Percentiles rank a stretch among this genome's conserved stretches.
These are phyloP conservation scores for Odontarrhena argentea DNA, from an alignment of 345 rosid species.

Conservation along the genomic window DNA sequence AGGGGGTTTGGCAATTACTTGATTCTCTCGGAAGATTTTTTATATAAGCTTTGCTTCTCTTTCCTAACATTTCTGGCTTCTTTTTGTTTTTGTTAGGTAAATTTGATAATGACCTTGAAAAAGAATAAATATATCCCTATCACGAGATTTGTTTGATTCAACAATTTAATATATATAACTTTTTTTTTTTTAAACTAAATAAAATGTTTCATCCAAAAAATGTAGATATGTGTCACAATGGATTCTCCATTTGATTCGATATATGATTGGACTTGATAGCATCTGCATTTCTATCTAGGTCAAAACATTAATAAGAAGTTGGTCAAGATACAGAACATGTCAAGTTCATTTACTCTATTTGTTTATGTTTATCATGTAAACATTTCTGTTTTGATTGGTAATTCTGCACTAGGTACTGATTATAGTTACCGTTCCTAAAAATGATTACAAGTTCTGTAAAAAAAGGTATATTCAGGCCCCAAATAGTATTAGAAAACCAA, in stretches of 20 bases:
- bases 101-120: conserved; percentile 29
- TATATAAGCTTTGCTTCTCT: conserved; percentile 34
- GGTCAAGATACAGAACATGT: conserved; percentile 11
- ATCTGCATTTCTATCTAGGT: background rate
- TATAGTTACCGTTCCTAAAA: too few relatives aligned
- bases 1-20: conserved; percentile 46
- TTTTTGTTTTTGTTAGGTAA: conserved; percentile 44
- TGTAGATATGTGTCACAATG: conserved; percentile 27
- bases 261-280: conserved; percentile 27
- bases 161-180: background rate
- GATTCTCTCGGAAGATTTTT: conserved; percentile 41
- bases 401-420: too few relatives aligned
- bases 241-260: conserved; percentile 17
- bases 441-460: too few relatives aligned
- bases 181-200: background rate
- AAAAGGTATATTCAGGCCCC: too few relatives aligned
- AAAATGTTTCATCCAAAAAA: conserved; percentile 4
- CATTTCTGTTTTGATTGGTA: too few relatives aligned
- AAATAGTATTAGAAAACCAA: too few relatives aligned
- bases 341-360: background rate
- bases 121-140: conserved; percentile 27
- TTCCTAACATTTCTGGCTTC: conserved; percentile 13
- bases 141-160: conserved; percentile 36
- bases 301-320: conserved; percentile 2
- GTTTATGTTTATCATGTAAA: conserved; percentile 7